Base-by-base conservation (phyloP, 768 basidiomycete species). In the Cystobasidium tubakii region DNA sequence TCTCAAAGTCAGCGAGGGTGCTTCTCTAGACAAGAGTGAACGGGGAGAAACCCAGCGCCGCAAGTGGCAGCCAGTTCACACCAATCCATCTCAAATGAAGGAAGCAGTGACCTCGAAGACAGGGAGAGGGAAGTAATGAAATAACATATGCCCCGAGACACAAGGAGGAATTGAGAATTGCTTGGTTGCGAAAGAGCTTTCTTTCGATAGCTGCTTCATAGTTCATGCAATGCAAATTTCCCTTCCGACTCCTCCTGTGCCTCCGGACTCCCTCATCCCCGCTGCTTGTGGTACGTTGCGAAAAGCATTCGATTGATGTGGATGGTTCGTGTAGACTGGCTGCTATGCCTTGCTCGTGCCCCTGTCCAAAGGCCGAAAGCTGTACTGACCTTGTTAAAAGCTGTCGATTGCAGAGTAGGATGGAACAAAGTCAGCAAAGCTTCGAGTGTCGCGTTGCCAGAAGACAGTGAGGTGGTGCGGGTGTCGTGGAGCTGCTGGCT, bases 41-140 rank as follows among this genome's bases (percentile, higher is more conserved):
- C n/a, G 46, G 46, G 46, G 46, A 50, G 46, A 39, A 39, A 39
- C 46, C 46, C 9, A 50, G 46, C 46, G 46, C 46, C 15, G 4
- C 4, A 21, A 50, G 46, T 9, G 39, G 39, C 39, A 39, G 39
- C 46, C 46, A 50, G 46, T 50, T 50, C 46, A 50, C 46, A 50
- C 46, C 46, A 50, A 50, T 17, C 46, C 46, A 50, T 50, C 46
- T 50, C 46, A 50, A 50, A 50, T 50, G 46, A 50, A 50, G 46
- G 46, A 60, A 60, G 57, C 57, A 60, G 57, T 60, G 57, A 60
- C 57, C 57, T 60, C 57, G 57, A 60, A 60, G 57, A 60, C 57
- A 60, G 57, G 57, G 57, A 60, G 57, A 60, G 57, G 57, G 57
- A 29, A 34, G 57, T 60, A 27, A 31, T 60, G 12, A n/a, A 15